Evolutionary conservation across 495 filamentous ascomycete genomes (phyloP), one percentile per base, ranked within the genome.

Genomic region (Podospora fimiseda): DNA sequence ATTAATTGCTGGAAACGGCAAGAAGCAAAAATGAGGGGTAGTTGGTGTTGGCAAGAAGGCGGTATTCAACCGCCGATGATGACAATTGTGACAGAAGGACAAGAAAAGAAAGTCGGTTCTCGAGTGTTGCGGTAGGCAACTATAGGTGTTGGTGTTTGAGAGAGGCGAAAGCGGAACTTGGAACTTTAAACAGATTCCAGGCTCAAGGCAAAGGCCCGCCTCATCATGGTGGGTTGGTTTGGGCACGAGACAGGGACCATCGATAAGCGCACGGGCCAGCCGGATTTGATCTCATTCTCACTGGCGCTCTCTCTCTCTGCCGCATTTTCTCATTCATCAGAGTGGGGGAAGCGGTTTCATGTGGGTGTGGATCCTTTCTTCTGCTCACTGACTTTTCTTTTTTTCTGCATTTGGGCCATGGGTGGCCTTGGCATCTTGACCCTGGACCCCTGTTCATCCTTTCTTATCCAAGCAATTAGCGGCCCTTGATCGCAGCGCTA

Each of bases 181-280:
- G n/a, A n/a, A n/a, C n/a, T n/a, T n/a, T n/a, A n/a, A n/a, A n/a
- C n/a, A 33, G 27, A 11, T 33, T 33, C 11, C 27, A 5, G 27
- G 27, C 6, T 33, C 27, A 33, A 18, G 43, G 43, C 36, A 56
- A 36, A 49, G n/a, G n/a, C n/a, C n/a, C n/a, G n/a, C n/a, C n/a
- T n/a, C n/a, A 33, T 11, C 27, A 33, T 11, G 27, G 27, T 11
- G 27, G 27, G 27, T 11, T 33, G 27, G 27, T 33, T 33, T 56
- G 53, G 48, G 53, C 27, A 33, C 27, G 27, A 33, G 27, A 33
- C 27, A 33, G 27, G 27, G 24, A 13, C 44, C 8, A 14, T 27
- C 30, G 54, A 56, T 56, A 56, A 56, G 54, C 48, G 54, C 54
- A 56, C 54, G 48, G 23, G 43, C 54, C 48, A 51, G 27, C 27